Conservation (phyloP, 352 stramenopile species). For the Phytophthora macrochlamydospora region DNA sequence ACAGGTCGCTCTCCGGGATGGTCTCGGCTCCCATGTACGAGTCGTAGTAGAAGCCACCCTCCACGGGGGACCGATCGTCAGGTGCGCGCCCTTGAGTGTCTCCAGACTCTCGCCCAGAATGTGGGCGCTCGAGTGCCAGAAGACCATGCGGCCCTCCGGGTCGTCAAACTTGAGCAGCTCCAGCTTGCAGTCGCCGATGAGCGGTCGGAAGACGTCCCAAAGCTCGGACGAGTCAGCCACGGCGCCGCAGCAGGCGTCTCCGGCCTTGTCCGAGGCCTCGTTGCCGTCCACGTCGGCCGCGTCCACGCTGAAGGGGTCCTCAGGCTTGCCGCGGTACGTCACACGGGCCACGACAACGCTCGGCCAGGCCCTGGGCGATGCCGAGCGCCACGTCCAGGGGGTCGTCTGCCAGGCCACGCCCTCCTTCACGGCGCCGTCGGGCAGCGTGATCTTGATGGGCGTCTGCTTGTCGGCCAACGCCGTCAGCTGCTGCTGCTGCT, state of each 20-base stretch:
- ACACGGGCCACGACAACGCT: slow-evolving; percentile 95
- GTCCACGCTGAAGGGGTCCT: slow-evolving; percentile 79
- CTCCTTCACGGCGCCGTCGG: slow-evolving; percentile 94
- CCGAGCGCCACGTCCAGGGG: slow-evolving; percentile 94
- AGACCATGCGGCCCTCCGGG: slow-evolving; percentile 94
- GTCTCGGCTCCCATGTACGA: slow-evolving; percentile 96
- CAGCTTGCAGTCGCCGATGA: slow-evolving; percentile 97
- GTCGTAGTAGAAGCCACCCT: slow-evolving; percentile 99
- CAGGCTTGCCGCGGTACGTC: slow-evolving; percentile 64
- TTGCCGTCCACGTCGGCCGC: slow-evolving; percentile 92
- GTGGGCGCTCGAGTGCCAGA: slow-evolving; percentile 98
- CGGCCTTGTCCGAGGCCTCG: slow-evolving; percentile 63
- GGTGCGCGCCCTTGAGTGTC: slow-evolving; percentile 94
- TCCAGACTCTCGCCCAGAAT: slow-evolving; percentile 98
- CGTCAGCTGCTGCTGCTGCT: slow-evolving; percentile 71
- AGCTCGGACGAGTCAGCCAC: slow-evolving; percentile 80
- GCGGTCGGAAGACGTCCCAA: slow-evolving; percentile 97
- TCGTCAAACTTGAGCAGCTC: slow-evolving; percentile 99
- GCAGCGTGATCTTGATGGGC: slow-evolving; percentile 96
- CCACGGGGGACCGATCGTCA: slow-evolving; percentile 96
- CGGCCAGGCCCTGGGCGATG: slow-evolving; percentile 96
- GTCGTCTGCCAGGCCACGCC: slow-evolving; percentile 95
- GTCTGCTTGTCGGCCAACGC: slow-evolving; percentile 83
- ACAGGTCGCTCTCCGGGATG: slow-evolving; percentile 78
- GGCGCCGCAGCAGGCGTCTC: slow-evolving; percentile 57